Base-by-base conservation (phyloP, 345 rosid species). In the Noccaea caerulescens region DNA sequence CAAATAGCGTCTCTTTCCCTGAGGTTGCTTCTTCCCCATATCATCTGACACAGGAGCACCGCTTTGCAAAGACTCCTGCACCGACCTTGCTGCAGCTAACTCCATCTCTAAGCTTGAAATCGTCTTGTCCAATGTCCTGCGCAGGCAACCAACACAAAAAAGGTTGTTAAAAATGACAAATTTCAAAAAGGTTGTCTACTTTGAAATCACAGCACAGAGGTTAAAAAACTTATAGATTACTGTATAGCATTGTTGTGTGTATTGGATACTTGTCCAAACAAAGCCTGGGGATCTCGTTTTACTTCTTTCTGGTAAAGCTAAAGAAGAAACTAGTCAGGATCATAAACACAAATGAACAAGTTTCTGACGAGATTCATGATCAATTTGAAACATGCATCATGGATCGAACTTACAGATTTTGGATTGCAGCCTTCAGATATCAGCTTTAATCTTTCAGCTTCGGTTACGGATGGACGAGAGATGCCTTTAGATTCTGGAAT, bases 41-140 rank as follows among this genome's bases (percentile, higher is more conserved):
- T 89, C 85, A 61, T 83, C 85, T 3, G 97, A 84, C 33, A 79
- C 43, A 60, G 97, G 96, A 81, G 96, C 84, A 45, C 90, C 95
- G 13, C 76, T 80, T 32, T 79, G 71, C 62, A 91, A 77, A 57
- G 91, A 80, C 69, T 89, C 96, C 36, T 93, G 97, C 14, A 84
- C 86, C 38, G 95, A 86, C 76, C 83, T 87, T 56, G 99, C 96
- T 53, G 97, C 96, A 46, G 96, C 99, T 75, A 91, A 77, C 83
- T 91, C 99, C 98, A 89, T 93, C 88, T 93, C 98, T 75, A 93
- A 82, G 80, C 79, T 93, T 6, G 97, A 93, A 63, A 93, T 87
- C 7, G 98, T 89, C 82, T 89, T 93, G 76, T 91, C 98, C 83
- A 93, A 76, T 47, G 88, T 83, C 77, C 99, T 93, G 49, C 36